These are phyloP conservation scores for Leptodontidium sp. DNA, from an alignment of 2,329 filamentous ascomycete genomes.

Conservation along the genomic window DNA sequence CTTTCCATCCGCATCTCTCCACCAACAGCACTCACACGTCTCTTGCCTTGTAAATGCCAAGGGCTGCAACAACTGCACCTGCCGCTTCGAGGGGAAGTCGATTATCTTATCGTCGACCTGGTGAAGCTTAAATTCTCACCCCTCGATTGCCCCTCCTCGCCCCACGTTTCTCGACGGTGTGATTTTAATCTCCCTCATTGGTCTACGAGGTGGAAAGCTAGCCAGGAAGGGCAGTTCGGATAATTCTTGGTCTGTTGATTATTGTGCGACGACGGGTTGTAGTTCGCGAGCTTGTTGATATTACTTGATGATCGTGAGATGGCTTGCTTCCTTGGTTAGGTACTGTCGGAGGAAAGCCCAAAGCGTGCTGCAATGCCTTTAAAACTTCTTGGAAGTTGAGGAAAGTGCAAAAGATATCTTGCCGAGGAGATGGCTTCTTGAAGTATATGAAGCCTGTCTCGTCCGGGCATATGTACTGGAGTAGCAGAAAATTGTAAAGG, in stretches of 20 bases:
- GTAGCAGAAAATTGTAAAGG: neutral
- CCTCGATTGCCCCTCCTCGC: conserved; percentile 6
- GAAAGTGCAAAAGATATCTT: neutral
- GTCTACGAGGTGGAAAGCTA: neutral
- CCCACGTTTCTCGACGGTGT: conserved; percentile 12
- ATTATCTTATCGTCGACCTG: conserved; percentile 12
- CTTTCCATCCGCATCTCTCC: conserved; percentile 12
- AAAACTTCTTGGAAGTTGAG: conserved; percentile 3
- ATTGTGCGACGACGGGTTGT: neutral
- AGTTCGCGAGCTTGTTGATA: neutral
- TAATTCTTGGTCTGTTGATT: neutral
- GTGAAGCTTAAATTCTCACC: conserved; percentile 3
- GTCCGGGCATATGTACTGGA: neutral
- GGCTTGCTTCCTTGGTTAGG: neutral
- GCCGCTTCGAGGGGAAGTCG: conserved; percentile 12
- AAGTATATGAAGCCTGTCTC: conserved; percentile 15
- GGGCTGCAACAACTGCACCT: conserved; percentile 18
- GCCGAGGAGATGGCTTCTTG: neutral
- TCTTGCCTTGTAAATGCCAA: conserved; percentile 5
- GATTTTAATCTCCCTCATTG: neutral
- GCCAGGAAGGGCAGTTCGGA: conserved; percentile 17
- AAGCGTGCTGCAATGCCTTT: neutral
- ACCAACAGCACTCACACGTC: conserved; percentile 20
- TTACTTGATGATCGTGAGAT: neutral
- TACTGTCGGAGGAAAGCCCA: conserved; percentile 1